Base-by-base conservation (phyloP, 139 green algal species). In the Chlorella sp. region DNA sequence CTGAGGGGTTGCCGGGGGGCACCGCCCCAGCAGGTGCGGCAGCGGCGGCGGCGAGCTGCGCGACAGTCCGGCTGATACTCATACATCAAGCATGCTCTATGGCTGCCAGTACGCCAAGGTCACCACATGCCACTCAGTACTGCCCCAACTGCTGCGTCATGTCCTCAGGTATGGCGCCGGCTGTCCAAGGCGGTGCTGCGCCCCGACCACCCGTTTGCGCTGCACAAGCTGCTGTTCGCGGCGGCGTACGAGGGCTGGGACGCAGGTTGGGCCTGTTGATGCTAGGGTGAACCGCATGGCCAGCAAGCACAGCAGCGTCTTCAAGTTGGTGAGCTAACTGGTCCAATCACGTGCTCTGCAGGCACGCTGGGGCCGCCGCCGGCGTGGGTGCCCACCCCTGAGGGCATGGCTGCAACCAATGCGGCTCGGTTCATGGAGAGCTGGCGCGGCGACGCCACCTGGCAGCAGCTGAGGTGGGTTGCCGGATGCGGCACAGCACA, bases 211-310 rank as follows among this genome's bases (percentile, higher is more conserved):
- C 90, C 90, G 3, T 94, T 93, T 73, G 40, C 67, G 24, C 56
- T 95, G 6, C 93, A 96, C 85, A 78, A 84, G 64, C 40, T 87
- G 32, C 87, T 96, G 9, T 88, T 86, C 43, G 51, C 84, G 1
- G 82, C 85, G 0, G 64, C 86, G 9, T 95, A 90, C 76, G 28
- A 32, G 0, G 48, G 38, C 32, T 96, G 93, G 93, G 76, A 93
- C 26, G 69, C 48, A 32, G 75, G 48, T 1, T 16, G 65, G 19
- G 2, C 3, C 65, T 44, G 62, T 16, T 5, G 28, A 19, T 17
- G 30, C 2, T 68, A 68, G 32, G 19, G 60, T n/a, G 58, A n/a
- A 22, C 58, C 32, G 58, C 58, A 67, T 67, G 58, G 17, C 32
- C 5, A 16, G 30, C 22, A 11, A 38, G n/a, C n/a, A n/a, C n/a